Evolutionary conservation across 345 rosid genomes (phyloP).

Genomic region (Pistacia atlantica): DNA sequence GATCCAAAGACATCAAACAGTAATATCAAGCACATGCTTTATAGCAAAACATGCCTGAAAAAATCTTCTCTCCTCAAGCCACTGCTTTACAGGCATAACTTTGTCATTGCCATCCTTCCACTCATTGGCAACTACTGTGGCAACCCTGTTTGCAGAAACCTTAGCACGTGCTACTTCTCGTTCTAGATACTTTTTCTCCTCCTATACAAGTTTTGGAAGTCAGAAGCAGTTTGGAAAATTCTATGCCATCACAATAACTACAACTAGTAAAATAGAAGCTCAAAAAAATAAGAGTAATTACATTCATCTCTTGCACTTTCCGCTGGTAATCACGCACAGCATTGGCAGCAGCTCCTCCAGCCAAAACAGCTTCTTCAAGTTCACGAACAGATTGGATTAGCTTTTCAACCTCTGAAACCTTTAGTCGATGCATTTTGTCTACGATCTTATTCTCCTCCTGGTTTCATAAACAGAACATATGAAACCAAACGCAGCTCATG

Average conservation of each 20-base stretch:
- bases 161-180: slow-evolving; percentile 96
- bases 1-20: neutral
- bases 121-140: slow-evolving; percentile 94
- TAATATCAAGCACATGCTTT: neutral
- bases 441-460: slow-evolving; percentile 96
- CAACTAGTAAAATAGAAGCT: slow-evolving; percentile 1
- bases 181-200: slow-evolving; percentile 91
- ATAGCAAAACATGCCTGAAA: slow-evolving; percentile 53
- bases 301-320: slow-evolving; percentile 99
- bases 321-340: slow-evolving; percentile 97
- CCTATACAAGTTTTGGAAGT: slow-evolving; percentile 42
- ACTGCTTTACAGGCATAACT: slow-evolving; percentile 99
- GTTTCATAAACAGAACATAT: too few relatives aligned
- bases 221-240: slow-evolving; percentile 3
- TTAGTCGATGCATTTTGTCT: slow-evolving; percentile 96
- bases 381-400: slow-evolving; percentile 93
- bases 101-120: slow-evolving; percentile 97
- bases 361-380: slow-evolving; percentile 98
- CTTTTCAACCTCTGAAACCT: slow-evolving; percentile 99
- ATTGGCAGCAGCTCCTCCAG: slow-evolving; percentile 99
- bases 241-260: neutral
- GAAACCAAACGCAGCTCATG: slow-evolving; percentile 18
- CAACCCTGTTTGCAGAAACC: slow-evolving; percentile 96
- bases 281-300: slow-evolving; percentile 33
- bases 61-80: slow-evolving; percentile 97